A percentile compares a stretch with the other conserved stretches of the same genome.
Conservation (phyloP, 257 asterid genomes). For the Orobanche coerulescens region DNA sequence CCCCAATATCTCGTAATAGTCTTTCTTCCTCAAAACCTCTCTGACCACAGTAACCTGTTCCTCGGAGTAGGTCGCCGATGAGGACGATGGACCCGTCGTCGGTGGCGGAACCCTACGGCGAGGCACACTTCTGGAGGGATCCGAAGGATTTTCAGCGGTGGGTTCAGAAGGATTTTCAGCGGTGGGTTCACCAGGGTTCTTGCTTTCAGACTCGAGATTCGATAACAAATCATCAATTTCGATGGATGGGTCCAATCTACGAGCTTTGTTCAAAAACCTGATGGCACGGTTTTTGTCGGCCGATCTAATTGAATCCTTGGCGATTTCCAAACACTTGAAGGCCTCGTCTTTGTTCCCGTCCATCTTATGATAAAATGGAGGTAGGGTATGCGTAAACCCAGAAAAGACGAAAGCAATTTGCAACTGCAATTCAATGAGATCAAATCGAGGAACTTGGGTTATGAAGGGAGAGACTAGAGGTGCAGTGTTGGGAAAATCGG, state of each 20-base stretch:
- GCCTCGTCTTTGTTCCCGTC: slow-evolving; percentile 99
- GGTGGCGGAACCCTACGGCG: slow-evolving; percentile 62
- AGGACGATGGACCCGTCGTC: slow-evolving; percentile 30
- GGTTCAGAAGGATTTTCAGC: no score
- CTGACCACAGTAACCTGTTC: slow-evolving; percentile 60
- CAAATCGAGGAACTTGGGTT: not conserved
- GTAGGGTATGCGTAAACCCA: not conserved
- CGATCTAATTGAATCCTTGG: slow-evolving; percentile 53
- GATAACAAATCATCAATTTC: slow-evolving; percentile 46
- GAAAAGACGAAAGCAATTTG: not conserved
- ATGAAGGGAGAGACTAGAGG: slow-evolving; percentile 21
- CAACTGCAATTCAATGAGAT: not conserved
- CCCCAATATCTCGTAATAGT: slow-evolving; percentile 84
- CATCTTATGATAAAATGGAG: slow-evolving; percentile 33
- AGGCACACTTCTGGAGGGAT: slow-evolving; percentile 36
- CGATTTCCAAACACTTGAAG: slow-evolving; percentile 72
- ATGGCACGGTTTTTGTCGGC: slow-evolving; percentile 68
- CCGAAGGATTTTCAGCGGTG: slow-evolving; percentile 24
- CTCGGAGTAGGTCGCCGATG: slow-evolving; percentile 48
- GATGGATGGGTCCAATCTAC: slow-evolving; percentile 65
- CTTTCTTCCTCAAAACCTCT: slow-evolving; percentile 72
- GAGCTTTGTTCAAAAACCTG: slow-evolving; percentile 76
- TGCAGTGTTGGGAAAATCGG: no score
- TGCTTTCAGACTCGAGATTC: slow-evolving; percentile 36
- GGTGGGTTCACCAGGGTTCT: no score